phyloP scores from a whole-genome alignment of 345 rosid species.

The Syzygium oleosum region DNA sequence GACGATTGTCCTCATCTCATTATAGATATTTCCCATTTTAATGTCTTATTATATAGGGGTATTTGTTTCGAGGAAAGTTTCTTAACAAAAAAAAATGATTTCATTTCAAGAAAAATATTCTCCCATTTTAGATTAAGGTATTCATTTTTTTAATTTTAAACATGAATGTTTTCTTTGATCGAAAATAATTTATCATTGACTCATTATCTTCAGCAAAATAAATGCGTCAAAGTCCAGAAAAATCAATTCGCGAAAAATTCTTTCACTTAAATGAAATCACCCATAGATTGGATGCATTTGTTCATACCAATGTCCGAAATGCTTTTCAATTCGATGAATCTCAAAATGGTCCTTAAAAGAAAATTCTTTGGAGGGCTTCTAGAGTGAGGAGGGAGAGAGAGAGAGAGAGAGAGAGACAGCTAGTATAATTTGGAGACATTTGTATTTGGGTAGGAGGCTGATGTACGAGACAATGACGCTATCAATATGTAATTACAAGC shows the following conservation, averaged over 20 bases:
- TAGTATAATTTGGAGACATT: neutral
- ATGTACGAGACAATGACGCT: neutral
- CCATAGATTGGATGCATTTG: neutral
- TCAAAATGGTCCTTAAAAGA: neutral
- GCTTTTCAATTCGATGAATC: neutral
- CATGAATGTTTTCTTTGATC: too few species aligned
- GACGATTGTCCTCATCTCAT: neutral
- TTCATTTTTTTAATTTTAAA: neutral
- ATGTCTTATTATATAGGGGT: neutral
- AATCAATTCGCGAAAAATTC: neutral
- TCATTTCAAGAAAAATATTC: neutral
- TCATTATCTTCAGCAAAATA: neutral
- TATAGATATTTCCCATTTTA: neutral
- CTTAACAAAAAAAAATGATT: neutral
- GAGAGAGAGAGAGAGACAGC: neutral
- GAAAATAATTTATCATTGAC: neutral
- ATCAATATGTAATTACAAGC: neutral
- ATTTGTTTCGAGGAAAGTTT: too few species aligned
- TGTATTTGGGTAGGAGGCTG: neutral
- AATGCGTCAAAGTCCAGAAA: neutral
- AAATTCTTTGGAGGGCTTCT: neutral
- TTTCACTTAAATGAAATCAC: neutral
- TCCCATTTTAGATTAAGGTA: neutral
- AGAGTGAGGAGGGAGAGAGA: neutral
- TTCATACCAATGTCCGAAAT: neutral